phyloP scores from a whole-genome alignment of 352 stramenopile genomes.

The Pythium chondricola region DNA sequence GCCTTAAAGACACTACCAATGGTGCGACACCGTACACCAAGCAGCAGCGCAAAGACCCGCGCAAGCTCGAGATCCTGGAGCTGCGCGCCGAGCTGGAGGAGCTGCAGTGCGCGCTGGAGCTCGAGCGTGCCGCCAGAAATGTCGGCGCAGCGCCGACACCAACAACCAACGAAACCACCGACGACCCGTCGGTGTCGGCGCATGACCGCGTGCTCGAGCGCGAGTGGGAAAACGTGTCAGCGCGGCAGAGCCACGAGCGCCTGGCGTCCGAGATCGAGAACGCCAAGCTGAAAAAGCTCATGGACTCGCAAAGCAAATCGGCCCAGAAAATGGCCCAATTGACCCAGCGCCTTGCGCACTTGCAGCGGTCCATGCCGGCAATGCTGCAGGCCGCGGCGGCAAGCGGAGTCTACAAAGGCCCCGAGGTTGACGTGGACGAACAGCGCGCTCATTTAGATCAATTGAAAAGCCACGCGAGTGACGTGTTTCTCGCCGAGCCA shows the following conservation, averaged over 20 bases:
- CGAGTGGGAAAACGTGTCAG: constrained; percentile 8
- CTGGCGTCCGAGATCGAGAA: constrained; percentile 8
- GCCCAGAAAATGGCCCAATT: constrained; percentile 8
- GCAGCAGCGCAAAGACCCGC: constrained; percentile 2
- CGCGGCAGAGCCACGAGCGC: constrained; percentile 1
- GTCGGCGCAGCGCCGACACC: too few relatives aligned
- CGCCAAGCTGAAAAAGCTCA: constrained; percentile 5
- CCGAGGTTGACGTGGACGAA: background rate
- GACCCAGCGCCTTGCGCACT: background rate
- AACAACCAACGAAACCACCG: background rate
- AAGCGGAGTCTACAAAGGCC: background rate
- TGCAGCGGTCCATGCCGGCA: background rate
- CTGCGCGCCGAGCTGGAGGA: constrained; percentile 4
- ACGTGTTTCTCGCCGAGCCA: background rate
- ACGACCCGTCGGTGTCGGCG: constrained; percentile 2
- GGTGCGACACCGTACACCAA: constrained; percentile 2
- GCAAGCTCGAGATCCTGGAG: constrained; percentile 4
- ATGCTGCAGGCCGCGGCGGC: background rate
- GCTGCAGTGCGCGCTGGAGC: constrained; percentile 3
- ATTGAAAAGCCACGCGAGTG: background rate
- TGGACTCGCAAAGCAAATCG: constrained; percentile 4
- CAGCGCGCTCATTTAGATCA: background rate
- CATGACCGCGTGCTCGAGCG: background rate
- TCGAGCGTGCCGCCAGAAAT: constrained; percentile 1
- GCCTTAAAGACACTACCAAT: background rate